Evolutionary conservation across 345 rosid genomes (phyloP).

Genomic region (Eucalyptus lansdowneana): DNA sequence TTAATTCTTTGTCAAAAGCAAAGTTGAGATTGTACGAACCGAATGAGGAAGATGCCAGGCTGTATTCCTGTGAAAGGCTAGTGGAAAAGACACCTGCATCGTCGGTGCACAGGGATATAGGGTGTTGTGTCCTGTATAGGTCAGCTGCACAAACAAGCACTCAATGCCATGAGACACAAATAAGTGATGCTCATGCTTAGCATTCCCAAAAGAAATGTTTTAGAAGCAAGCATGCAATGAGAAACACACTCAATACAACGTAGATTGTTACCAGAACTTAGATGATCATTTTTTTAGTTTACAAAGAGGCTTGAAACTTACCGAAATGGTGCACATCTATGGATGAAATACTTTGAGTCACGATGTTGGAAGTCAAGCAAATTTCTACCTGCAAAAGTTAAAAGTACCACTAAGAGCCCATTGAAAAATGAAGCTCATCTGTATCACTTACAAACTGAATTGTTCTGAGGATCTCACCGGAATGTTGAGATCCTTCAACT

Average conservation of each 20-base stretch:
- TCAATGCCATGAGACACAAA: not conserved
- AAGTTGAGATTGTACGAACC: slow-evolving; percentile 23
- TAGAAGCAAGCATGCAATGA: not conserved
- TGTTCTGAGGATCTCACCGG: slow-evolving; percentile 31
- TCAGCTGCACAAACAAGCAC: slow-evolving; percentile 27
- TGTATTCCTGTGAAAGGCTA: slow-evolving; percentile 57
- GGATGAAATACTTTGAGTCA: slow-evolving; percentile 71
- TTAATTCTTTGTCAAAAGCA: not conserved
- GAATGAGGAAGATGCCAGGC: slow-evolving; percentile 60
- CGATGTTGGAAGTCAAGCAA: slow-evolving; percentile 87
- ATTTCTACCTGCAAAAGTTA: slow-evolving; percentile 75
- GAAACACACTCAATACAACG: not conserved
- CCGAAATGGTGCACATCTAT: slow-evolving; percentile 87
- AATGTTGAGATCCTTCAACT: slow-evolving; percentile 47
- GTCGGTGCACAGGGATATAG: slow-evolving; percentile 73
- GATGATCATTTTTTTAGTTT: not conserved
- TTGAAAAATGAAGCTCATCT: not conserved
- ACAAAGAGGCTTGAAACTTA: slow-evolving; percentile 10
- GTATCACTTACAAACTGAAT: not conserved
- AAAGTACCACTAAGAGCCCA: not conserved
- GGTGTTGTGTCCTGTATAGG: slow-evolving; percentile 63
- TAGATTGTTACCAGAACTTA: not conserved
- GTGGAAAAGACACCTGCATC: slow-evolving; percentile 89
- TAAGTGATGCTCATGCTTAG: not conserved
- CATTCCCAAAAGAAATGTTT: not conserved